Evolutionary conservation across 441 rosid species (phyloP).

Genomic region (Aquilaria agallochum): DNA sequence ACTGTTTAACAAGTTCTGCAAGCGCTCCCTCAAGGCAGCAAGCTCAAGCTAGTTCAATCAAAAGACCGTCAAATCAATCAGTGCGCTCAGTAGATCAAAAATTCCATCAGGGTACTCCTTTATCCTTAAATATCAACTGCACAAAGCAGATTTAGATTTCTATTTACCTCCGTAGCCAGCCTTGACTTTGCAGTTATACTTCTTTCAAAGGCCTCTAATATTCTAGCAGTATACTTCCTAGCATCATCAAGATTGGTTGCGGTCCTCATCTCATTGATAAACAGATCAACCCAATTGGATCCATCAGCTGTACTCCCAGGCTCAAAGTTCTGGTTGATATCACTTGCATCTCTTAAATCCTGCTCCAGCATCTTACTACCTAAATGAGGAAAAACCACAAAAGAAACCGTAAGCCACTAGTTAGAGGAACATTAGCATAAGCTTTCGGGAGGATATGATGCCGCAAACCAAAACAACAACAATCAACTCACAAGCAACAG

Average conservation of each 20-base stretch:
- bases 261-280: constrained; percentile 44
- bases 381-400: background rate
- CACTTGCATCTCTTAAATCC: constrained; percentile 13
- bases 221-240: constrained; percentile 31
- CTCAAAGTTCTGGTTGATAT: background rate
- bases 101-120: no score
- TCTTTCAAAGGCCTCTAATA: constrained; percentile 42
- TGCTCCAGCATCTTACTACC: constrained; percentile 21
- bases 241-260: constrained; percentile 41
- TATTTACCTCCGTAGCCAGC: constrained; percentile 31
- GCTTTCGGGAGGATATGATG: background rate
- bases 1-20: constrained; percentile 37
- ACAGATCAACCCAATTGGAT: constrained; percentile 46
- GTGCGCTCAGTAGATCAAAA: background rate
- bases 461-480: background rate
- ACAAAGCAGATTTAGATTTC: background rate
- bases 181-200: constrained; percentile 20
- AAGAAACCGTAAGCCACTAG: background rate
- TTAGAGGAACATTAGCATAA: background rate
- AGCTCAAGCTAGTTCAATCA: constrained; percentile 30
- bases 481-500: constrained; percentile 14
- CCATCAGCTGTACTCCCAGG: constrained; percentile 19
- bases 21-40: constrained; percentile 31
- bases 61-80: background rate
- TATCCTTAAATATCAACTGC: no score